Evolutionary conservation across 805 yeast species (phyloP).

Genomic region (Saturnispora quitensis): DNA sequence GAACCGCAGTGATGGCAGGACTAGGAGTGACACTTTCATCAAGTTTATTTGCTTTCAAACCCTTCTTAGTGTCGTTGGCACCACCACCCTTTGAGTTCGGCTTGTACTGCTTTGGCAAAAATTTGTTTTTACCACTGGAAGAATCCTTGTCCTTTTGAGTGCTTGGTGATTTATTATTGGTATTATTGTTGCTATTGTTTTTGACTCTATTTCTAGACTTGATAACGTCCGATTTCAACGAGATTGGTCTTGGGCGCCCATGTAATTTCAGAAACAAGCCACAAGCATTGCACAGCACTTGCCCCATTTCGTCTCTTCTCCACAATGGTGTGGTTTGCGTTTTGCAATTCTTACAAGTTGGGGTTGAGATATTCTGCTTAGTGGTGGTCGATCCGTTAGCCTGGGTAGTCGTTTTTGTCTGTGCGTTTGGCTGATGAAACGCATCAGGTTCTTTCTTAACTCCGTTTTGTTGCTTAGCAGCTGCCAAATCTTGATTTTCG

Average conservation of each 20-base stretch:
- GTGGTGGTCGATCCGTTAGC: conserved; percentile 59
- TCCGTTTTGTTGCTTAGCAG: background rate
- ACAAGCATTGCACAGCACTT: conserved; percentile 90
- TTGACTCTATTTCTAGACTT: conserved; percentile 83
- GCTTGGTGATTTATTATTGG: conserved; percentile 33
- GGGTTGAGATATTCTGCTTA: conserved; percentile 51
- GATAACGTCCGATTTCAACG: conserved; percentile 85
- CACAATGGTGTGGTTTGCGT: conserved; percentile 92
- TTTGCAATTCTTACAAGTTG: conserved; percentile 81
- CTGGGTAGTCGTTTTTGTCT: conserved; percentile 45
- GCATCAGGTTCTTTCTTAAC: conserved; percentile 13
- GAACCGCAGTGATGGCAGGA: background rate
- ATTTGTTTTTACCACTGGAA: conserved; percentile 17
- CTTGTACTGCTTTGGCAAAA: conserved; percentile 31
- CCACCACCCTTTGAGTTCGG: conserved; percentile 21
- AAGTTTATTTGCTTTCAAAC: background rate
- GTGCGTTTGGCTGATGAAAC: conserved; percentile 48
- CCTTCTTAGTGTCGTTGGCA: conserved; percentile 7
- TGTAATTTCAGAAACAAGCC: conserved; percentile 83
- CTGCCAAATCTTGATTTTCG: background rate
- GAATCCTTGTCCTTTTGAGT: conserved; percentile 45
- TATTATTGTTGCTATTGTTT: conserved; percentile 24
- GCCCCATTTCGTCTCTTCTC: conserved; percentile 90
- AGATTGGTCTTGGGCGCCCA: conserved; percentile 87
- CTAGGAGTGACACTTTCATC: background rate